Percentiles rank a stretch among this genome's conserved stretches.
These are phyloP conservation scores for Rhexocercosporidium sp. DNA, from an alignment of 2,329 filamentous ascomycete genomes.

Conservation along the genomic window DNA sequence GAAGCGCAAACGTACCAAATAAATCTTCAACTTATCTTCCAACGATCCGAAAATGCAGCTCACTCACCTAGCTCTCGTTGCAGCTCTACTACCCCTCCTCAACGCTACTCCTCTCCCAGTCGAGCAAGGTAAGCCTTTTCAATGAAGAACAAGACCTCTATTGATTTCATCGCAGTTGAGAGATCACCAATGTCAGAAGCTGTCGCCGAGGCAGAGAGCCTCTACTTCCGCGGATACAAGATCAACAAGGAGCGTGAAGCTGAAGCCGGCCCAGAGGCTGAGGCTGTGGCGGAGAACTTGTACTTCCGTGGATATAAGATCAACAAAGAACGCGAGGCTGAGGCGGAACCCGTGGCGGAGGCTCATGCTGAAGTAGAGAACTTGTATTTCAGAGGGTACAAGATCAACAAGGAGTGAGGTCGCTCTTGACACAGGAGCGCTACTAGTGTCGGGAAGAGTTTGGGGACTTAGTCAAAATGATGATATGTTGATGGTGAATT, in stretches of 20 bases:
- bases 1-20: too few relatives aligned
- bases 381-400: too few relatives aligned
- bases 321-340: conserved; percentile 16
- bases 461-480: too few relatives aligned
- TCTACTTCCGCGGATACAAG: neutral
- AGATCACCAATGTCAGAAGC: neutral
- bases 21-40: too few relatives aligned
- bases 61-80: neutral
- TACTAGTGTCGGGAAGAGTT: too few relatives aligned
- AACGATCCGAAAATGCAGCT: neutral
- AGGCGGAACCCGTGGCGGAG: too few relatives aligned
- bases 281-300: neutral
- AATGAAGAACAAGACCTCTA: neutral
- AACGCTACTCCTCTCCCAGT: neutral
- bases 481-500: too few relatives aligned
- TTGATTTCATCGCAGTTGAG: neutral
- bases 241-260: neutral
- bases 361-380: too few relatives aligned
- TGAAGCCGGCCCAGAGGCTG: neutral
- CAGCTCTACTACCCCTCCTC: neutral
- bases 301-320: neutral
- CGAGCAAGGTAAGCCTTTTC: neutral
- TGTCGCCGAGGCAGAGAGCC: neutral
- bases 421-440: too few relatives aligned
- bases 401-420: too few relatives aligned